A percentile compares a stretch with the other conserved stretches of the same genome.
Conservation (phyloP, 2,329 filamentous ascomycete genomes). For the Falciphora oryzae region DNA sequence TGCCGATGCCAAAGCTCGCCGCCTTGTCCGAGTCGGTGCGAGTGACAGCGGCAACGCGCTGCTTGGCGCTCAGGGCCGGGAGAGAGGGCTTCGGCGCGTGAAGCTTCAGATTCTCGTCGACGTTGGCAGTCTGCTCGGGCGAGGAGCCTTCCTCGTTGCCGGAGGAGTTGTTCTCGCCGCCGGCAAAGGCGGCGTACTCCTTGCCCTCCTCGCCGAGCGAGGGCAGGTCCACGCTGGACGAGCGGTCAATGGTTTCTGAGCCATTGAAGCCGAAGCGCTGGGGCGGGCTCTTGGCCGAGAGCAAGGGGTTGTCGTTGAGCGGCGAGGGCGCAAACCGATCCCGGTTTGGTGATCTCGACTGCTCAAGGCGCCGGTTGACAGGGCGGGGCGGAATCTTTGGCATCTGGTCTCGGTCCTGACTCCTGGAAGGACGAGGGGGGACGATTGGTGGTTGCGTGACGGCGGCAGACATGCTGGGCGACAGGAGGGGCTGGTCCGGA, state of each 20-base stretch:
- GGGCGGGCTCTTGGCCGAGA: constrained; percentile 40
- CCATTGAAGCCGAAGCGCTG: constrained; percentile 31
- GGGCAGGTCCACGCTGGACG: constrained; percentile 74
- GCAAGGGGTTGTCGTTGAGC: constrained; percentile 64
- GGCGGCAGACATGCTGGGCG: constrained; percentile 40
- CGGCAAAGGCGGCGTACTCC: constrained; percentile 66
- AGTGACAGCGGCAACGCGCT: constrained; percentile 77
- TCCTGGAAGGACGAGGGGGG: constrained; percentile 50
- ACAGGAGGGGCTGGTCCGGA: background rate
- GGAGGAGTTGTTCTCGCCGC: constrained; percentile 39
- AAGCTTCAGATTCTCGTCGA: constrained; percentile 76
- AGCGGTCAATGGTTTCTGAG: constrained; percentile 48
- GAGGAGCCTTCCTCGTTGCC: constrained; percentile 39
- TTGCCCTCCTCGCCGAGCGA: constrained; percentile 83
- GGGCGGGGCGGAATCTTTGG: constrained; percentile 80
- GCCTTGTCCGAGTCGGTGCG: constrained; percentile 86
- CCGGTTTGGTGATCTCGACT: constrained; percentile 70
- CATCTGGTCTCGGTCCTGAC: constrained; percentile 41
- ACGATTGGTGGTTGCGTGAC: constrained; percentile 44
- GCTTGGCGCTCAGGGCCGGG: constrained; percentile 73
- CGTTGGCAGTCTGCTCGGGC: constrained; percentile 69
- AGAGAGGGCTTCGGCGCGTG: constrained; percentile 86
- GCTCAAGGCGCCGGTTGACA: constrained; percentile 58
- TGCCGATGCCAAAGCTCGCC: constrained; percentile 77
- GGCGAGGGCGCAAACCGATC: constrained; percentile 82